phyloP scores from a whole-genome alignment of 202 grass and related monocot species.

The Elaeis oleifera region DNA sequence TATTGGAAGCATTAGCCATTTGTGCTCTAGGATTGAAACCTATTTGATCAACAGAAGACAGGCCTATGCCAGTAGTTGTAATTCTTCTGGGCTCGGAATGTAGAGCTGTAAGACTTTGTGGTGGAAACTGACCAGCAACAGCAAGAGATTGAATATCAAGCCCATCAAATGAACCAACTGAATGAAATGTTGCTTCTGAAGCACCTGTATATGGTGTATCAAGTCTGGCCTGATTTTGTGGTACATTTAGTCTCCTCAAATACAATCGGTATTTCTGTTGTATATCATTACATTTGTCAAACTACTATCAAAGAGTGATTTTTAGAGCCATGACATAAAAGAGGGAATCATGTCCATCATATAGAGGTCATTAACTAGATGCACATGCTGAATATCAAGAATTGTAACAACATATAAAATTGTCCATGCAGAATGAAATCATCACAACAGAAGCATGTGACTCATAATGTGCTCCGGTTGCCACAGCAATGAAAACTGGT shows the following conservation, averaged over 20 bases:
- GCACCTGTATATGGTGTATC: not conserved
- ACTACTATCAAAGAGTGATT: too few relatives aligned
- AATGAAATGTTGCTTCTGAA: not conserved
- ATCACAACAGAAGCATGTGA: too few relatives aligned
- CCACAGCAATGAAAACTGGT: too few relatives aligned
- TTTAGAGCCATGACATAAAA: too few relatives aligned
- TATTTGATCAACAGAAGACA: not conserved
- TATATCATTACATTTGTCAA: not conserved
- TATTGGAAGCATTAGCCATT: not conserved
- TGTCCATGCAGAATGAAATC: too few relatives aligned
- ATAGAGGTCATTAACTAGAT: too few relatives aligned
- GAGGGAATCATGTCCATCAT: too few relatives aligned
- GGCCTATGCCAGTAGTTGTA: not conserved
- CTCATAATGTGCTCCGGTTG: too few relatives aligned
- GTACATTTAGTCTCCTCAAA: not conserved
- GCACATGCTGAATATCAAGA: too few relatives aligned
- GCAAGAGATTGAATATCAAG: not conserved
- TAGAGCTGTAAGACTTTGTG: not conserved
- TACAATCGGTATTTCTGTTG: slow-evolving; percentile 3
- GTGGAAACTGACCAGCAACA: slow-evolving; percentile 2
- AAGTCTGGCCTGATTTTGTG: not conserved
- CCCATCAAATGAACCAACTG: not conserved
- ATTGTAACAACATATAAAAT: too few relatives aligned
- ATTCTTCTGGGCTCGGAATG: not conserved
- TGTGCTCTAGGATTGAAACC: not conserved